Base-by-base conservation (phyloP, 257 asterid species). In the Plantago ovata region DNA sequence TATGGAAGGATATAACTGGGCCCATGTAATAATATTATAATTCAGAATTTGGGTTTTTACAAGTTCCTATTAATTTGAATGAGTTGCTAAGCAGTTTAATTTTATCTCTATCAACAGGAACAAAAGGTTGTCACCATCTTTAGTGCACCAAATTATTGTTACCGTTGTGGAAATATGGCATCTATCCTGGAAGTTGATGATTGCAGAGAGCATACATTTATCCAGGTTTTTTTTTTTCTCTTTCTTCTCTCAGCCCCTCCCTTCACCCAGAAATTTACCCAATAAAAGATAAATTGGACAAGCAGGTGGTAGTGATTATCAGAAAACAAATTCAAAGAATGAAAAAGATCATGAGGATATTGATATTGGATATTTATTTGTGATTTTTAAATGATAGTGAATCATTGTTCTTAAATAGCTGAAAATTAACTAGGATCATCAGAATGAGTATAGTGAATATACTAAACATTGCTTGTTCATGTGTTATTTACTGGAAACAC, bases 1-100 rank as follows among this genome's bases (percentile, higher is more conserved):
- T 62, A 90, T 90, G 98, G 98, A 90, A 69, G 98, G 98, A 69
- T 90, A 82, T 64, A 90, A 86, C 64, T 90, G 98, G 98, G 94
- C 96, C 68, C 98, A 90, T 77, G 98, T 90, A 86, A 79, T 45
- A 4, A 28, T 50, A 21, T 45, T 50, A 71, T 58, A 33, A 39
- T 43, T 61, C 21, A 8, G 7, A 38, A 10, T 16, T 55, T 2
- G 36, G 3, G 4, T 3, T 28, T 55, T 55, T 3, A 32, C 22
- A 39, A 11, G 8, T 7, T 38, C 33, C 15, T 54, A 7, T 3
- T 18, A 15, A 15, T 38, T 38, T n/a, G 2, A 28, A 14, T 38
- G 47, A 4, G 10, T 9, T 50, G 21, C 32, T 22, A 10, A 50
- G 6, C 4, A 10, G 28, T 9, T 18, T 10, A 54, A 32, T 70